Evolutionary conservation across 345 rosid species (phyloP), one percentile per base, ranked within the genome.

Genomic region (Lumnitzera racemosa): DNA sequence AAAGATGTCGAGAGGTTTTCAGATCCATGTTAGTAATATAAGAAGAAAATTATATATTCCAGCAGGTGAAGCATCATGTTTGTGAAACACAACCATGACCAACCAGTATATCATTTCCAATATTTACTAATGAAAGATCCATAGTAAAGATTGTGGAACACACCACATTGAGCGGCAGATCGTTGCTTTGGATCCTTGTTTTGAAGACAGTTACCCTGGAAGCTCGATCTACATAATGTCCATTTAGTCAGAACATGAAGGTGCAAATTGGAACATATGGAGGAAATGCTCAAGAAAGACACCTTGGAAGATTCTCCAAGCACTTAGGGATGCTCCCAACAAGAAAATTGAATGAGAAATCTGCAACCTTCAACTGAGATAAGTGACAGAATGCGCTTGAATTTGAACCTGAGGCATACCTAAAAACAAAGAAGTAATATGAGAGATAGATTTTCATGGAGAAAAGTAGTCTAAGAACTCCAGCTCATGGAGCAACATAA

Each of bases 131-230:
- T 24, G 3, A 27, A 27, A 27, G 17, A 24, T 29, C 17, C 12
- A 15, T 25, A 24, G 51, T 8, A 20, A 53, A 53, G n/a, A 46
- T 50, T 25, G 14, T 61, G 31, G 2, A 13, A 74, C 80, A 59
- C 69, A 87, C 99, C 90, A 49, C 99, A 94, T 61, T 76, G 85
- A 2, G 72, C 65, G 59, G 69, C 24, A 51, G 96, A 65, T 36
- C 99, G 92, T 73, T 84, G 99, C 70, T 78, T 88, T 17, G 72
- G 60, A 64, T 84, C 80, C 70, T 75, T 86, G 66, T 58, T 67
- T 55, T 81, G 72, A 55, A 94, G 81, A 75, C 99, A 94, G 68
- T 94, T 94, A 61, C 95, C 97, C 73, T 83, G 96, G 72, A 94
- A 94, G 85, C 88, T 94, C 47, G 74, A 47, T 63, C 99, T 94